phyloP scores from a whole-genome alignment of 169 alveolate genomes.

The Plasmodium coatneyi region DNA sequence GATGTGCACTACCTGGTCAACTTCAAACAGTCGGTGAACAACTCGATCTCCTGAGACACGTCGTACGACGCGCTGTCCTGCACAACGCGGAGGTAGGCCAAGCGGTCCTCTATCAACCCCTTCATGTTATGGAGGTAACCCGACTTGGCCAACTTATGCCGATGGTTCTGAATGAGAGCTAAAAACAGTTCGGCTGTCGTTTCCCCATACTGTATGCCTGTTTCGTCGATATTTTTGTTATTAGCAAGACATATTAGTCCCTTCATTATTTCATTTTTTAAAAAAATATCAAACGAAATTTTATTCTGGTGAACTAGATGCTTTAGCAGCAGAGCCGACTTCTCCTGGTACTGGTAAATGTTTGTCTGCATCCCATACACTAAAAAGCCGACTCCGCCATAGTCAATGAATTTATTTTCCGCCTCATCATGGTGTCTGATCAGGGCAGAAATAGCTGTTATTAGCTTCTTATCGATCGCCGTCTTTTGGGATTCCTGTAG shows the following conservation, averaged over 20 bases:
- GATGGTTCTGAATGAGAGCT: conserved; percentile 65
- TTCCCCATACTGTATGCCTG: conserved; percentile 73
- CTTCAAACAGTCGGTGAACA: conserved; percentile 51
- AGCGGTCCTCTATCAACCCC: conserved; percentile 41
- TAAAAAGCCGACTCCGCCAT: conserved; percentile 65
- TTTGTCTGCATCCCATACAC: conserved; percentile 75
- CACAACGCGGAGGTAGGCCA: conserved; percentile 34
- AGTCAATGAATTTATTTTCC: conserved; percentile 73
- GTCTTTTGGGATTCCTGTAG: conserved; percentile 60
- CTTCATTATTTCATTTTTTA: conserved; percentile 63
- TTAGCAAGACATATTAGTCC: conserved; percentile 55
- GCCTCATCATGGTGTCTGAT: conserved; percentile 75
- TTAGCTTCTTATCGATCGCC: conserved; percentile 43
- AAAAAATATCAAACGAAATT: conserved; percentile 52
- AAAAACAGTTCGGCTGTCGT: conserved; percentile 72
- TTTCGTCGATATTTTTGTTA: conserved; percentile 66
- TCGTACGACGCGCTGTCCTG: conserved; percentile 69
- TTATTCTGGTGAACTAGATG: conserved; percentile 65
- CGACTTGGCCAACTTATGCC: conserved; percentile 60
- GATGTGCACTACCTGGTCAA: conserved; percentile 19
- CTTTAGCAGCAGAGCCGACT: conserved; percentile 71
- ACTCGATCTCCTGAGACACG: conserved; percentile 65
- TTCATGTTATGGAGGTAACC: conserved; percentile 40
- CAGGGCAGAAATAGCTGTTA: conserved; percentile 72
- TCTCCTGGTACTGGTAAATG: conserved; percentile 61